These are phyloP conservation scores for Aspergillus sp. DNA, from an alignment of 2,329 filamentous ascomycete genomes.

Conservation along the genomic window DNA sequence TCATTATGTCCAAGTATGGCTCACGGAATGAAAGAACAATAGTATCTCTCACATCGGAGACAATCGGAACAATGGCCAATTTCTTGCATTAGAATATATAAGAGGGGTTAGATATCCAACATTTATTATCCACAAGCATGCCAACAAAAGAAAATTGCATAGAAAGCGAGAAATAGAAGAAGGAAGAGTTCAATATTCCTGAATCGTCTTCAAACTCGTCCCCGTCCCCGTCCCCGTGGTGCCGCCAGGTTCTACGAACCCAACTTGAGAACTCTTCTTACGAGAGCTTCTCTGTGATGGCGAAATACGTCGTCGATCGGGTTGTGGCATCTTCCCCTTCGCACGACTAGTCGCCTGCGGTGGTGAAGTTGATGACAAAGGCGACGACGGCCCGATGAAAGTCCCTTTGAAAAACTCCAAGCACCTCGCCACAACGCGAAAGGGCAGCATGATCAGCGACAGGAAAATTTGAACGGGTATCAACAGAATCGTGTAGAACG, in stretches of 20 bases:
- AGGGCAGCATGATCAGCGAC: conserved; percentile 24
- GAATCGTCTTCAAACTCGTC: conserved; percentile 2
- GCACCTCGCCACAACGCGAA: conserved; percentile 15
- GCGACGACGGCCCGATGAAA: conserved; percentile 1
- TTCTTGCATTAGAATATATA: too few relatives aligned
- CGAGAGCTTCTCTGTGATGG: too few relatives aligned
- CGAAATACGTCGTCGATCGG: background rate
- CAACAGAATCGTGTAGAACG: conserved; percentile 27
- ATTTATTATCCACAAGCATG: background rate
- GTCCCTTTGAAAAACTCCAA: conserved; percentile 7
- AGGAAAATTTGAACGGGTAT: conserved; percentile 28
- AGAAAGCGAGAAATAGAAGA: background rate
- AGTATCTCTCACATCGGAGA: too few relatives aligned
- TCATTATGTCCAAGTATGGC: too few relatives aligned
- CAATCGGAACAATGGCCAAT: too few relatives aligned
- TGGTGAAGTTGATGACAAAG: background rate
- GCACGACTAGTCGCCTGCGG: background rate
- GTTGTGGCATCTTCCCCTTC: conserved; percentile 18
- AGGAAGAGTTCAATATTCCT: background rate
- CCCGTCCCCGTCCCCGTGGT: background rate
- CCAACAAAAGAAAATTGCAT: background rate
- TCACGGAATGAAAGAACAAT: too few relatives aligned
- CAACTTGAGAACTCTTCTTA: too few relatives aligned
- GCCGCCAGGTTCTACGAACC: too few relatives aligned
- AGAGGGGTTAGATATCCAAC: too few relatives aligned